Conservation (phyloP, 805 yeast species). For the Candida qinlingensis region DNA sequence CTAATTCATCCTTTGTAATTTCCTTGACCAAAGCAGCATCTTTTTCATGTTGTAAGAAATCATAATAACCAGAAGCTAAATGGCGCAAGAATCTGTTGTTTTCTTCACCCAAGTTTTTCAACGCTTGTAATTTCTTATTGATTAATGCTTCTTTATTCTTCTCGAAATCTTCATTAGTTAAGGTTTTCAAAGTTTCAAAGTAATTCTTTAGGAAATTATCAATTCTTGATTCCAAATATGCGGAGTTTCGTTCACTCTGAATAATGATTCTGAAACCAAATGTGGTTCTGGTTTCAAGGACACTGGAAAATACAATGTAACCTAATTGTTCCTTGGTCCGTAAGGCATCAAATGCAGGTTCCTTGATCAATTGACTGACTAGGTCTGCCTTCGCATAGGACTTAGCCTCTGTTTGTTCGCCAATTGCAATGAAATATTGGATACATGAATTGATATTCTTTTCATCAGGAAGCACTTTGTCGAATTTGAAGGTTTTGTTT, state of each 20-base stretch:
- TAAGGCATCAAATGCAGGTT: slow-evolving; percentile 84
- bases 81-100: slow-evolving; percentile 56
- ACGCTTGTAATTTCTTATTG: slow-evolving; percentile 59
- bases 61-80: slow-evolving; percentile 73
- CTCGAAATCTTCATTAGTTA: slow-evolving; percentile 61
- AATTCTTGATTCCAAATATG: slow-evolving; percentile 72
- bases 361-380: slow-evolving; percentile 66
- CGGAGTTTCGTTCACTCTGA: slow-evolving; percentile 78
- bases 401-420: slow-evolving; percentile 39
- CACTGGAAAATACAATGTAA: slow-evolving; percentile 83
- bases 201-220: slow-evolving; percentile 53
- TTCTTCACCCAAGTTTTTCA: slow-evolving; percentile 79
- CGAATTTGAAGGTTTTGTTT: slow-evolving; percentile 39
- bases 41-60: slow-evolving; percentile 54
- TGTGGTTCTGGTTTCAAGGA: slow-evolving; percentile 62
- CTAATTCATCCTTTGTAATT: slow-evolving; percentile 52
- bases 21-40: slow-evolving; percentile 52
- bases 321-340: slow-evolving; percentile 95
- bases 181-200: slow-evolving; percentile 37
- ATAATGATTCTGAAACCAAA: slow-evolving; percentile 69
- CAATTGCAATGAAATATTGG: slow-evolving; percentile 71
- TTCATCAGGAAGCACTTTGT: slow-evolving; percentile 50
- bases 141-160: slow-evolving; percentile 67
- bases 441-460: slow-evolving; percentile 80
- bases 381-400: slow-evolving; percentile 53